phyloP scores from a whole-genome alignment of 768 basidiomycete genomes.

The Dacryopinax spathularia region DNA sequence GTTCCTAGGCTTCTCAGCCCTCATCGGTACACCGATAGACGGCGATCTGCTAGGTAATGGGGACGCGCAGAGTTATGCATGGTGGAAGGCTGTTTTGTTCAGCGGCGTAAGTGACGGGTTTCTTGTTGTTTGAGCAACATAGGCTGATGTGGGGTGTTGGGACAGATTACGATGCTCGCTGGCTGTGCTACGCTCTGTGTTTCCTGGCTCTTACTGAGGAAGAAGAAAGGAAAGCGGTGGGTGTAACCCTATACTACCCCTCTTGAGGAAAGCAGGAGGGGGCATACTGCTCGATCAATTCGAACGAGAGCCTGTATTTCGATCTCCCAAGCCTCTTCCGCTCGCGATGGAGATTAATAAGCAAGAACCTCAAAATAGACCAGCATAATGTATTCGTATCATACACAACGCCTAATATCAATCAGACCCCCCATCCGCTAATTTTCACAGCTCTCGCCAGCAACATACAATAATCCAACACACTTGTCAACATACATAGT shows the following conservation, averaged over 20 bases:
- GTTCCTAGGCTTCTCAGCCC: constrained; percentile 4
- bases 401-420: no score
- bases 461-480: no score
- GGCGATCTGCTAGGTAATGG: constrained; percentile 38
- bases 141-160: no score
- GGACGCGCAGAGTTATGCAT: constrained; percentile 19
- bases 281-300: no score
- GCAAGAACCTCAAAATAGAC: no score
- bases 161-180: not conserved
- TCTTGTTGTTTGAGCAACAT: not conserved
- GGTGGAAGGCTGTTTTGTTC: constrained; percentile 48
- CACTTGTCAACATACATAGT: not conserved
- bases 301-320: no score
- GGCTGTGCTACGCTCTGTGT: not conserved
- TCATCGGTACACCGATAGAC: constrained; percentile 40
- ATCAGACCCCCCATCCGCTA: no score
- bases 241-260: not conserved
- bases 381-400: no score
- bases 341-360: no score
- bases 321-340: no score
- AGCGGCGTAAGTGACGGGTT: constrained; percentile 26
- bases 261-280: no score
- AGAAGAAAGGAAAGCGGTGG: not conserved
- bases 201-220: not conserved
- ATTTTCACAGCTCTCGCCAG: no score